Conservation (phyloP, 164 flowering plant genomes). For the Nymphaea colorata region DNA sequence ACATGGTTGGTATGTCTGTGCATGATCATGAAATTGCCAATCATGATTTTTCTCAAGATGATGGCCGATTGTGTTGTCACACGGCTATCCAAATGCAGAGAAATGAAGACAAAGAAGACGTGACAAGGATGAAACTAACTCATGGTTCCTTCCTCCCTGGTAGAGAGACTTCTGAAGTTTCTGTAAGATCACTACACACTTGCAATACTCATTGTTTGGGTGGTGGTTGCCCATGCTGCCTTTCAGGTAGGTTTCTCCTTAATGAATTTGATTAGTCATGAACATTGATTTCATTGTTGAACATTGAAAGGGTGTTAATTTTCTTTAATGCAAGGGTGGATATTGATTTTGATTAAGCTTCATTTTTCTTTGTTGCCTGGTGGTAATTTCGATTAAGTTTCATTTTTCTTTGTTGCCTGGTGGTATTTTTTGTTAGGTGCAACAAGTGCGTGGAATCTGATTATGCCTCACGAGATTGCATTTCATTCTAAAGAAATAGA, state of each 20-base stretch:
- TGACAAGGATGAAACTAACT: slow-evolving; percentile 8
- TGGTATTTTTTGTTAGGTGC: not conserved
- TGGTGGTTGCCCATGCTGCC: slow-evolving; percentile 10
- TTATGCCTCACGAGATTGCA: not conserved
- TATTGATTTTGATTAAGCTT: too few species aligned
- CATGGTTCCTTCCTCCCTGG: slow-evolving; percentile 8
- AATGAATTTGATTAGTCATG: too few species aligned
- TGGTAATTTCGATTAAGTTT: not conserved
- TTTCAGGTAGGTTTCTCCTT: slow-evolving; percentile 13
- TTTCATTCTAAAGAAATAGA: slow-evolving; percentile 13
- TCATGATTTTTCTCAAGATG: slow-evolving; percentile 10
- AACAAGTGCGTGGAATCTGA: slow-evolving; percentile 9
- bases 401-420: not conserved
- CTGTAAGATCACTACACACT: slow-evolving; percentile 10
- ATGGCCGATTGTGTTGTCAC: slow-evolving; percentile 9
- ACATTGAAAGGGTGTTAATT: too few species aligned
- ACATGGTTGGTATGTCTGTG: slow-evolving; percentile 25
- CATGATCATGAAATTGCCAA: slow-evolving; percentile 16
- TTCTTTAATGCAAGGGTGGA: too few species aligned
- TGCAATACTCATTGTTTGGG: slow-evolving; percentile 8
- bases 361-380: not conserved
- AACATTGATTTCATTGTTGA: too few species aligned
- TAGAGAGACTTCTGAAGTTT: slow-evolving; percentile 12
- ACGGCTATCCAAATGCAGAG: slow-evolving; percentile 12
- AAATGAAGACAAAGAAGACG: slow-evolving; percentile 7